phyloP scores from a whole-genome alignment of 1,139 yeast genomes.

The Suhomyces wounanorum region DNA sequence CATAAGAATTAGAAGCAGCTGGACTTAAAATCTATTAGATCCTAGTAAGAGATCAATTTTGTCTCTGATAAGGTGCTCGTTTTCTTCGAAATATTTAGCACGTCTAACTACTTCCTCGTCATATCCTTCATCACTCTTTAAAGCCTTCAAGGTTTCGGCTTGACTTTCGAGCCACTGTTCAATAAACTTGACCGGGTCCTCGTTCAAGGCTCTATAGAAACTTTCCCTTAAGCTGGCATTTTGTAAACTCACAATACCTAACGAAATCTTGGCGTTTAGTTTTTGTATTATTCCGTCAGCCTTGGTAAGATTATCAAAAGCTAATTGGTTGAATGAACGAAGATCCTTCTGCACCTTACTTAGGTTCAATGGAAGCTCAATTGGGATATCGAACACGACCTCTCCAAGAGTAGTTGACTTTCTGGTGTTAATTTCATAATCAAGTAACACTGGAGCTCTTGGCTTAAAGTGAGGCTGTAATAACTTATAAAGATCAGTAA shows the following conservation, averaged over 20 bases:
- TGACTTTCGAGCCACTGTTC: constrained; percentile 74
- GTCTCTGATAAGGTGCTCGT: constrained; percentile 63
- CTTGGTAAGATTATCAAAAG: constrained; percentile 41
- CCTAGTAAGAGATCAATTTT: constrained; percentile 73
- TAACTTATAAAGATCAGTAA: constrained; percentile 74
- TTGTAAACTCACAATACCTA: constrained; percentile 67
- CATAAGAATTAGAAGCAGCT: constrained; percentile 8
- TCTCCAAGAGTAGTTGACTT: constrained; percentile 82
- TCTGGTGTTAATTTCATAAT: constrained; percentile 74
- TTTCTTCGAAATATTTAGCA: constrained; percentile 77
- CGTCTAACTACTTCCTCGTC: constrained; percentile 89
- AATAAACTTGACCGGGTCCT: constrained; percentile 76
- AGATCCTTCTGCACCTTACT: constrained; percentile 40
- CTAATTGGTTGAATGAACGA: constrained; percentile 39
- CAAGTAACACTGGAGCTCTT: constrained; percentile 73
- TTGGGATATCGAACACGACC: constrained; percentile 70
- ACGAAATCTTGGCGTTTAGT: constrained; percentile 60
- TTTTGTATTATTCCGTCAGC: constrained; percentile 55
- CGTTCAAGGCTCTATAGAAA: constrained; percentile 72
- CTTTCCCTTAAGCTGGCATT: constrained; percentile 49
- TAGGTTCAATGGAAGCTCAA: constrained; percentile 55
- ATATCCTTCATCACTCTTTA: constrained; percentile 85
- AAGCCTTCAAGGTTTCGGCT: constrained; percentile 70
- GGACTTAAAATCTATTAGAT: constrained; percentile 23
- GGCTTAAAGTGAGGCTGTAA: constrained; percentile 65